These are phyloP conservation scores for Deinandra increscens DNA, from an alignment of 129 eudicot species.

Conservation along the genomic window DNA sequence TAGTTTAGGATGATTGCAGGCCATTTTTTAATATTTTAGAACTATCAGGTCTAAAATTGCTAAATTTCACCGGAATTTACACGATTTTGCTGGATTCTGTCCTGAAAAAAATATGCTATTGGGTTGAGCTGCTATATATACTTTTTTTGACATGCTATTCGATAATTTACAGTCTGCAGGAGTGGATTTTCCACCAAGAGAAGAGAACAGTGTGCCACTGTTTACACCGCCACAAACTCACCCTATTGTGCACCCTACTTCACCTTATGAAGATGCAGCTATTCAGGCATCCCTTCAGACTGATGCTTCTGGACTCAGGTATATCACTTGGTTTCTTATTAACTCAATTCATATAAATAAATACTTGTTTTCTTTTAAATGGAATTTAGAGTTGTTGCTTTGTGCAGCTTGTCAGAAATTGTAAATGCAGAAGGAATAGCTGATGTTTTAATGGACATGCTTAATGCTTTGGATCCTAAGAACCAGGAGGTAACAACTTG, in stretches of 20 bases:
- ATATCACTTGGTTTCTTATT: not conserved
- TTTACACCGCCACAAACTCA: conserved; percentile 93
- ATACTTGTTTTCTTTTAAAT: no score
- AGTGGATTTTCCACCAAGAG: conserved; percentile 80
- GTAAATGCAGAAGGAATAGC: conserved; percentile 79
- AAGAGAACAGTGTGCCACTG: conserved; percentile 72
- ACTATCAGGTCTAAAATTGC: no score
- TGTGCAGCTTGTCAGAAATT: conserved; percentile 68
- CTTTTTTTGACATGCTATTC: not conserved
- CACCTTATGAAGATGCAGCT: conserved; percentile 66
- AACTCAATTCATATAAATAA: no score
- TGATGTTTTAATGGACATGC: conserved; percentile 81
- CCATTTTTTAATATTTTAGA: no score
- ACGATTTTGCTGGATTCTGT: no score
- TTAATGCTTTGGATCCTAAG: conserved; percentile 67
- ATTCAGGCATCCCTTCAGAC: conserved; percentile 72
- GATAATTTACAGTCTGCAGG: conserved; percentile 56
- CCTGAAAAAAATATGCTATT: no score
- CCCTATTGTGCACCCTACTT: conserved; percentile 45
- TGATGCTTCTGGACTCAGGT: conserved; percentile 76
- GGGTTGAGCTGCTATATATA: no score
- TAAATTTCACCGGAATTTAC: no score
- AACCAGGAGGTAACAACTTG: conserved; percentile 50
- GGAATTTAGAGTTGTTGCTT: no score
- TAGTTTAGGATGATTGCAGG: no score